Evolutionary conservation across 768 basidiomycete species (phyloP), one percentile per base, ranked within the genome.

Genomic region (Favolaschia claudopus): DNA sequence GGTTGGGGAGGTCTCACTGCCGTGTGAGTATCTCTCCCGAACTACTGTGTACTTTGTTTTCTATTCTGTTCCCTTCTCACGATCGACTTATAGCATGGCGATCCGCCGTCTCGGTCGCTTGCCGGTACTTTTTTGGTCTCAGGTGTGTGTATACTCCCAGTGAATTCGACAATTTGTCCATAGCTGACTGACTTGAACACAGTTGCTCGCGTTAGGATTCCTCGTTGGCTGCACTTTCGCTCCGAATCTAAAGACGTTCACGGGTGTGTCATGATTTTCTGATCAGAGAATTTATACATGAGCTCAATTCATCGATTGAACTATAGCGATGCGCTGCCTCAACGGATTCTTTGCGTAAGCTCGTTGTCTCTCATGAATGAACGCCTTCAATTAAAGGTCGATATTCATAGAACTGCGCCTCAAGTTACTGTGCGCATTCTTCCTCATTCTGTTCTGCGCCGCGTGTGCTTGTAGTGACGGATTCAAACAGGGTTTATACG

Each of bases 111-210:
- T 73, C 50, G 89, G 89, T 7, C 83, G 89, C 38, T 78, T 91
- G 1, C 87, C 88, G 0, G 75, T 89, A 10, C 70, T 91, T 29
- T 89, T 89, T 73, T 91, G 89, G 89, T 86, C 86, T 0, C 88
- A 89, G 73, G 84, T 84, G 53, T 22, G 75, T 5, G 40, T 25
- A 3, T 25, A 12, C 8, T 24, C n/a, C n/a, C n/a, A n/a, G n/a
- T n/a, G n/a, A n/a, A n/a, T n/a, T n/a, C n/a, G n/a, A n/a, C n/a
- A n/a, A n/a, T n/a, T n/a, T n/a, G n/a, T n/a, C n/a, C 24, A 6
- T 22, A 25, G 36, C 38, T 22, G 48, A 49, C 19, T 40, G 29
- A n/a, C 36, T 37, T 22, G 15, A 43, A 29, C 25, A n/a, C 52
- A 87, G 83, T 62, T 89, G 13, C 69, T 89, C 22, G 82, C 85